Percentiles rank a stretch among this genome's conserved stretches.
phyloP scores from a whole-genome alignment of 345 rosid species.

The Lenwebbia sp. region DNA sequence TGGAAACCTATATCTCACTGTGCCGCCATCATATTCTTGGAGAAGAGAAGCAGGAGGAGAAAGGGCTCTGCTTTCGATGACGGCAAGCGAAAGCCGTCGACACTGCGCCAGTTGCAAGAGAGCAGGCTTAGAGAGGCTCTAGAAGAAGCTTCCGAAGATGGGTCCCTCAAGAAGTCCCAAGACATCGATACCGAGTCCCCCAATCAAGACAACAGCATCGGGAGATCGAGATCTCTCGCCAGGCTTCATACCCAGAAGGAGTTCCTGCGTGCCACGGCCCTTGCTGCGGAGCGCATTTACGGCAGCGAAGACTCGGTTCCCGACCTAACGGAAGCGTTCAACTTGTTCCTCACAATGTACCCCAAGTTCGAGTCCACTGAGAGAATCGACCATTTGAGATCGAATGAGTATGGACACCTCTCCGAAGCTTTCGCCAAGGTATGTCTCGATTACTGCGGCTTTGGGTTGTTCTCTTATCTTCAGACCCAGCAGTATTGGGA shows the following conservation, averaged over 20 bases:
- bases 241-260: slow-evolving; percentile 76
- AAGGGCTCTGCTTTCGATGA: slow-evolving; percentile 40
- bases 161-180: slow-evolving; percentile 62
- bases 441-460: slow-evolving; percentile 93
- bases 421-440: slow-evolving; percentile 53
- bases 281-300: slow-evolving; percentile 48
- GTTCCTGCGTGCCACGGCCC: slow-evolving; percentile 65
- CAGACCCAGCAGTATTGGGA: slow-evolving; percentile 69
- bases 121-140: slow-evolving; percentile 74
- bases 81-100: slow-evolving; percentile 26
- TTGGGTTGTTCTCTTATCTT: slow-evolving; percentile 67
- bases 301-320: slow-evolving; percentile 46
- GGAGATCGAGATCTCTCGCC: slow-evolving; percentile 78
- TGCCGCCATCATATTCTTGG: slow-evolving; percentile 56
- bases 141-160: slow-evolving; percentile 84
- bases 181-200: slow-evolving; percentile 42
- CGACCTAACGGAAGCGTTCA: slow-evolving; percentile 46
- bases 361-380: slow-evolving; percentile 65
- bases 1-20: slow-evolving; percentile 81
- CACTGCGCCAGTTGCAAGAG: slow-evolving; percentile 66
- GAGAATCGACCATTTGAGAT: slow-evolving; percentile 58
- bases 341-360: slow-evolving; percentile 70
- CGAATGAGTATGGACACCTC: slow-evolving; percentile 58
- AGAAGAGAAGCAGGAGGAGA: slow-evolving; percentile 56
- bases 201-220: slow-evolving; percentile 36